Evolutionary conservation across 83 land plant species (phyloP).

Genomic region (Thuja plicata): DNA sequence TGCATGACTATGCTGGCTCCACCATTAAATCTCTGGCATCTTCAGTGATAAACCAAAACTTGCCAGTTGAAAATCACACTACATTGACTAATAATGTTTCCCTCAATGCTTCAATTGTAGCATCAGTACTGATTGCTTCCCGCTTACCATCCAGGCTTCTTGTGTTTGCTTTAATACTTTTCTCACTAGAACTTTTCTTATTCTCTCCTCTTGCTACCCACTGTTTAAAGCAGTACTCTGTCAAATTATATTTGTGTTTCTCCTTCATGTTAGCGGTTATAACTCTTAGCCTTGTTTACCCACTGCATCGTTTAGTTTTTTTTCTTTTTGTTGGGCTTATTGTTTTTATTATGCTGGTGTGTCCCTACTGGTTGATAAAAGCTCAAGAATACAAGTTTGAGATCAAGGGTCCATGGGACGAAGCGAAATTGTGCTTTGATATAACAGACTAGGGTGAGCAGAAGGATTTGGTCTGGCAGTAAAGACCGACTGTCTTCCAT

Average conservation of each 20-base stretch:
- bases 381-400: slow-evolving; percentile 94
- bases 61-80: slow-evolving; percentile 26
- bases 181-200: slow-evolving; percentile 89
- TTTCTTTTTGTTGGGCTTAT: slow-evolving; percentile 45
- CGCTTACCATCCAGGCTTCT: slow-evolving; percentile 83
- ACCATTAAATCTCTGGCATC: slow-evolving; percentile 61
- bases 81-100: slow-evolving; percentile 73
- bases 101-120: slow-evolving; percentile 88
- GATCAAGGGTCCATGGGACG: slow-evolving; percentile 99
- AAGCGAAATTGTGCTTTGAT: slow-evolving; percentile 96
- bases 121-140: slow-evolving; percentile 92
- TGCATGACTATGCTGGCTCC: slow-evolving; percentile 85
- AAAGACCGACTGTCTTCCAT: background rate
- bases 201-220: slow-evolving; percentile 78
- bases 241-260: slow-evolving; percentile 61
- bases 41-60: slow-evolving; percentile 14
- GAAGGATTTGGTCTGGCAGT: background rate
- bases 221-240: slow-evolving; percentile 76
- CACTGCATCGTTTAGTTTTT: slow-evolving; percentile 52
- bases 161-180: slow-evolving; percentile 89
- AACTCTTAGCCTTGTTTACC: slow-evolving; percentile 54
- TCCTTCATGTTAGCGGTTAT: slow-evolving; percentile 54
- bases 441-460: slow-evolving; percentile 49
- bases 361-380: slow-evolving; percentile 89
- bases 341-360: slow-evolving; percentile 68